Percentiles rank a stretch among this genome's conserved stretches.
These are phyloP conservation scores for Yamadazyma phyllophila DNA, from an alignment of 805 yeast species.

Conservation along the genomic window DNA sequence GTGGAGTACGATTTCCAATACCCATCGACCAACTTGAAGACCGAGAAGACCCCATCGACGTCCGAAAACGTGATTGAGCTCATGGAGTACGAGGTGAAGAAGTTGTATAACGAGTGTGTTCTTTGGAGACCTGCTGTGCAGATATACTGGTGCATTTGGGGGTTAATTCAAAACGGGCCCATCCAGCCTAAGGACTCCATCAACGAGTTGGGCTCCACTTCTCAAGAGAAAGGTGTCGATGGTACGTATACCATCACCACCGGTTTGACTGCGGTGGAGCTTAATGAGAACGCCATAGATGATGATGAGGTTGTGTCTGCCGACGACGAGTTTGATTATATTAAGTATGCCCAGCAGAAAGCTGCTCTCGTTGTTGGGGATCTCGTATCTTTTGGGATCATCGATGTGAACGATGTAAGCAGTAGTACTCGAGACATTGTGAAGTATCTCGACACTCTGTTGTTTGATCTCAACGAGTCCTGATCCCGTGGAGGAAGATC, in stretches of 20 bases:
- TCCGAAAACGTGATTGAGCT: constrained; percentile 22
- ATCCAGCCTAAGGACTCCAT: constrained; percentile 16
- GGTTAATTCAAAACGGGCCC: constrained; percentile 73
- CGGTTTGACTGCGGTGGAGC: constrained; percentile 56
- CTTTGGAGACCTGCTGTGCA: constrained; percentile 82
- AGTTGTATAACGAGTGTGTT: constrained; percentile 60
- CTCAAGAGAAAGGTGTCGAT: constrained; percentile 35
- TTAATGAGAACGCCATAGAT: constrained; percentile 21
- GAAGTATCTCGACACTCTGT: constrained; percentile 39
- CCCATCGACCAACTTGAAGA: constrained; percentile 31
- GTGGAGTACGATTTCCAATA: constrained; percentile 55
- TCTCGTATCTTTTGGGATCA: constrained; percentile 56
- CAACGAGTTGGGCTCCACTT: constrained; percentile 11
- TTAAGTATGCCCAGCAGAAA: constrained; percentile 74
- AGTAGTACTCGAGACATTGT: constrained; percentile 24
- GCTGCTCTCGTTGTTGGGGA: constrained; percentile 74
- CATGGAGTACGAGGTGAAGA: constrained; percentile 43
- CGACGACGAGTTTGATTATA: constrained; percentile 73
- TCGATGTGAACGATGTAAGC: constrained; percentile 28
- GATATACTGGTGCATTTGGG: constrained; percentile 89
- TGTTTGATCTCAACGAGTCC: constrained; percentile 6
- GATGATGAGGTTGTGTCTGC: constrained; percentile 37
- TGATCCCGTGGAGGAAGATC: too few relatives aligned
- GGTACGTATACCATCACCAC: constrained; percentile 40
- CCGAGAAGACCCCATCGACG: constrained; percentile 13